A percentile compares a stretch with the other conserved stretches of the same genome.
These are phyloP conservation scores for Aquilaria malaccensis DNA, from an alignment of 345 rosid genomes.

Conservation along the genomic window DNA sequence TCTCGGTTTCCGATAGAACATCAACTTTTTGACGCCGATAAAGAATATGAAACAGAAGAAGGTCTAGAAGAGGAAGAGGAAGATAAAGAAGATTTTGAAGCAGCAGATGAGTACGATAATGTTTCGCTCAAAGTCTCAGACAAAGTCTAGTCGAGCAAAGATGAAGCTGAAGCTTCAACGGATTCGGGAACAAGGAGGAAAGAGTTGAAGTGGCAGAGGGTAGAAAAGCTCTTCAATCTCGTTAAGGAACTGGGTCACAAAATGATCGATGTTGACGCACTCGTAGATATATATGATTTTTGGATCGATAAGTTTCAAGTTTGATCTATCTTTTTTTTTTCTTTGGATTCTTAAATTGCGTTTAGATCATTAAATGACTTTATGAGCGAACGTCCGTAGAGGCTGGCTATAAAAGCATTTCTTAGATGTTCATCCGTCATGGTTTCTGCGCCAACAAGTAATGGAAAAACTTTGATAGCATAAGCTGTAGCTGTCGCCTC, in stretches of 20 bases:
- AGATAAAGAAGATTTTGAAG: no score
- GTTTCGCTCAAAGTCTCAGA: slow-evolving; percentile 30
- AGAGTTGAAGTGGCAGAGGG: slow-evolving; percentile 58
- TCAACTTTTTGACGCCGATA: slow-evolving; percentile 51
- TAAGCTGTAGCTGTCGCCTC: slow-evolving; percentile 96
- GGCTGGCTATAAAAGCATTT: slow-evolving; percentile 52
- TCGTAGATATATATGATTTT: slow-evolving; percentile 68
- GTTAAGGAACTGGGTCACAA: no score
- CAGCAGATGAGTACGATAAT: slow-evolving; percentile 56
- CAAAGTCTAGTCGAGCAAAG: slow-evolving; percentile 35
- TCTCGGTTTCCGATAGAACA: slow-evolving; percentile 43
- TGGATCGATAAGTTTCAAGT: slow-evolving; percentile 97
- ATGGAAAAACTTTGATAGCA: slow-evolving; percentile 95
- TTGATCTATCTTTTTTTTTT: background rate
- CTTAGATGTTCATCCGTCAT: slow-evolving; percentile 85
- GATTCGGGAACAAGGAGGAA: slow-evolving; percentile 26
- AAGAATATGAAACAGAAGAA: slow-evolving; percentile 36
- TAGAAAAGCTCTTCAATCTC: slow-evolving; percentile 43
- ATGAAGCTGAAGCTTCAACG: slow-evolving; percentile 34
- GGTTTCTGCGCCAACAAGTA: slow-evolving; percentile 95
- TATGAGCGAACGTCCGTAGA: no score
- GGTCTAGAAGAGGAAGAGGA: no score
- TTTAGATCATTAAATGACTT: no score
- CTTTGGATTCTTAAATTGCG: slow-evolving; percentile 8
- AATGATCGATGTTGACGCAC: slow-evolving; percentile 8